Conservation (phyloP, 106 monocot species). For the Phalaenopsis aphrodite region DNA sequence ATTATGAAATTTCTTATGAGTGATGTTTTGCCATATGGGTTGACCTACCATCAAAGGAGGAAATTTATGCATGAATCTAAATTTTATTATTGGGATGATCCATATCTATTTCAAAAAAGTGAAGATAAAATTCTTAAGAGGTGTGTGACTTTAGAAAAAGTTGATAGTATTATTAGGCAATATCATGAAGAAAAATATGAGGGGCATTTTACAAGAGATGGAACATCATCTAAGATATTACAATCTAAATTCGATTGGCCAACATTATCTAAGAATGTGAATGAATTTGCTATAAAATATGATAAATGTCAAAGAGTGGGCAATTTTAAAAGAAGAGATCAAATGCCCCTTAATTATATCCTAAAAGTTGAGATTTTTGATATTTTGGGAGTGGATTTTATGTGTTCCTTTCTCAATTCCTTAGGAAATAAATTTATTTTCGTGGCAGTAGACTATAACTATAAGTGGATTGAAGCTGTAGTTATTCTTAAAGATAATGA, state of each 20-base stretch:
- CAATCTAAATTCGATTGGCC: slow-evolving; percentile 5
- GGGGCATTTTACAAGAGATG: background rate
- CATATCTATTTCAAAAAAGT: background rate
- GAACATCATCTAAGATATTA: background rate
- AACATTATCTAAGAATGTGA: background rate
- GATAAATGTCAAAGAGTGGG: background rate
- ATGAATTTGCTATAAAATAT: background rate
- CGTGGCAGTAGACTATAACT: too few relatives aligned
- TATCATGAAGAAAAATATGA: background rate
- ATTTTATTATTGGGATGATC: background rate
- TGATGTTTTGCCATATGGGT: too few relatives aligned
- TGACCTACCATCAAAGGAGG: too few relatives aligned
- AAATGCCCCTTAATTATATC: background rate
- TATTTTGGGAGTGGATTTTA: too few relatives aligned
- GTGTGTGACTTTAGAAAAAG: background rate
- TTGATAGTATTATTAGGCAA: background rate
- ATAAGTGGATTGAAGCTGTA: too few relatives aligned
- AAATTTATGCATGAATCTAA: background rate
- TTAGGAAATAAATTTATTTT: too few relatives aligned
- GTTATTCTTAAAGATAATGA: too few relatives aligned
- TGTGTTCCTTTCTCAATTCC: too few relatives aligned
- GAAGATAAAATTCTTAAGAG: background rate
- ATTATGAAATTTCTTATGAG: too few relatives aligned
- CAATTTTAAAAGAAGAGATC: background rate
- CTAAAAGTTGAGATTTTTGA: too few relatives aligned